Evolutionary conservation across 768 basidiomycete species (phyloP).

Genomic region (Naematelia encephala): DNA sequence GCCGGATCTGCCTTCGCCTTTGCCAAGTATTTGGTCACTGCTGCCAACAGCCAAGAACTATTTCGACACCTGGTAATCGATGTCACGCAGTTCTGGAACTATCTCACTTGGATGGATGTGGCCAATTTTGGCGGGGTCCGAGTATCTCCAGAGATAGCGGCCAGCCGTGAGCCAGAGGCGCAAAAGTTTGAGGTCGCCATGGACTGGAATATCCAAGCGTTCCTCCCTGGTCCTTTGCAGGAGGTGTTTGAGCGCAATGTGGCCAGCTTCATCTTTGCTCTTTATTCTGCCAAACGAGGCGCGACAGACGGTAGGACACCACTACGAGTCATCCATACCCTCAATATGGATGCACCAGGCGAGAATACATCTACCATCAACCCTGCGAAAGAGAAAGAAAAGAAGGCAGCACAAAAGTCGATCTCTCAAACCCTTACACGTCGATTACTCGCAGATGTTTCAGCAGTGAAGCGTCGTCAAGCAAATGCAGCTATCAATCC

Average conservation of each 20-base stretch:
- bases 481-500: conserved; percentile 56
- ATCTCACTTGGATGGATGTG: conserved; percentile 89
- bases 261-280: conserved; percentile 77
- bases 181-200: conserved; percentile 57
- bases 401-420: conserved; percentile 67
- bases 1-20: conserved; percentile 93
- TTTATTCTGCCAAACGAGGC: conserved; percentile 64
- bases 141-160: conserved; percentile 55
- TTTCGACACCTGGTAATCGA: conserved; percentile 89
- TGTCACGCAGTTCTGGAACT: conserved; percentile 87
- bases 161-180: conserved; percentile 23
- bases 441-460: conserved; percentile 66
- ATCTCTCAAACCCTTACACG: conserved; percentile 77
- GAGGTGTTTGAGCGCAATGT: conserved; percentile 68
- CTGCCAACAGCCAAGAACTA: conserved; percentile 88
- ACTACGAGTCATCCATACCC: conserved; percentile 66
- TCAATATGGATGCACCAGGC: conserved; percentile 40
- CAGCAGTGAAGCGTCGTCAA: conserved; percentile 58
- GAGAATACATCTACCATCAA: conserved; percentile 55
- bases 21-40: conserved; percentile 88
- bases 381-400: conserved; percentile 65
- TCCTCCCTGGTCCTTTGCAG: conserved; percentile 80
- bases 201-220: conserved; percentile 83
- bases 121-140: conserved; percentile 86
- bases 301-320: conserved; percentile 69